Base-by-base conservation (phyloP, 2,329 filamentous ascomycete species). In the Juglanconis oblonga region DNA sequence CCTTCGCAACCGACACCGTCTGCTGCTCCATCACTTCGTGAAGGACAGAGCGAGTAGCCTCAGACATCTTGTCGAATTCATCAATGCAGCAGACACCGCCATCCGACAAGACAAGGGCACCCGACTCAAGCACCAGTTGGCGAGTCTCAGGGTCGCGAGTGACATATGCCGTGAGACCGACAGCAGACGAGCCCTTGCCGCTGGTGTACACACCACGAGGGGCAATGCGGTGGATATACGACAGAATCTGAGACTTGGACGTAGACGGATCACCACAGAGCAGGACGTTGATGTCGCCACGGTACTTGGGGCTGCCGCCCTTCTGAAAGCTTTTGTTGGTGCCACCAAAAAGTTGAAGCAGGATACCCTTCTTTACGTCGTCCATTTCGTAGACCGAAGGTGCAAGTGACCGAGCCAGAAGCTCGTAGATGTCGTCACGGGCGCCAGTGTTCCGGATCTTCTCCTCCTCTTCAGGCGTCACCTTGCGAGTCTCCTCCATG, bases 271-370 rank as follows among this genome's bases (percentile, higher is more conserved):
- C 95, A 81, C 95, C 95, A 69, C 95, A 99, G 40, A 99, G 88
- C 48, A 99, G 83, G 54, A 99, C 86, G 72, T 99, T 99, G 79
- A 99, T 97, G 74, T 99, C 95, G 64, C 95, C 95, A 79, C 95
- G 87, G 74, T 99, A 99, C 68, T 90, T 93, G 6, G 95, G 95
- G 70, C 91, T 97, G 60, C 93, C 95, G 58, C 95, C 95, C 75
- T 97, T 98, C 61, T 96, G 86, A 74, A 99, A 99, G 1, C 91
- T 91, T 78, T 99, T 99, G 80, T 99, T 99, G 38, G 95, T 97
- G 59, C 95, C 95, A 42, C 95, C 94, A 72, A 99, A 99, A 45
- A 99, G 85, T 71, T 99, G 95, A 4, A 99, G 86, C 10, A 99
- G 81, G 63, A 99, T 97, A 10, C 95, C 95, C 77, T 99, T 99